Evolutionary conservation across 2,329 filamentous ascomycete species (phyloP), one percentile per base, ranked within the genome.

Genomic region (Fusarium clavum): DNA sequence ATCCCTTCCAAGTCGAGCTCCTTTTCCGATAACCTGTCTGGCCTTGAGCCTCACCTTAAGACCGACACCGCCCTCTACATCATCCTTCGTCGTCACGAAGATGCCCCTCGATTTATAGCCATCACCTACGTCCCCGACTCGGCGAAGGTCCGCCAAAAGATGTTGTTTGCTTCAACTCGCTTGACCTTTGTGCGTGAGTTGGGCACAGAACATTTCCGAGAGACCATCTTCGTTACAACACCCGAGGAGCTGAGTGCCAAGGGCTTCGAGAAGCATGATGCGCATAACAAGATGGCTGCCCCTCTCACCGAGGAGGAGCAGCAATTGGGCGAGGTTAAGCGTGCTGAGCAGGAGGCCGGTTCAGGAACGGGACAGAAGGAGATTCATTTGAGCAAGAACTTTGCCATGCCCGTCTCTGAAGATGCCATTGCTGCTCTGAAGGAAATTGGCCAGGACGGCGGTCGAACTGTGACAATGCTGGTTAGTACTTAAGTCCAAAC

Each of bases 61-160:
- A 84, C 88, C 63, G 89, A 90, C 71, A 86, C 86, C 59, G 90
- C 93, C 0, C 85, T 91, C 47, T 96, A 94, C 82, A 85, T 93
- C 73, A 87, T 96, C 74, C 87, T 96, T 44, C 91, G 92, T 51
- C 89, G 91, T 58, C 85, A 90, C 78, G 84, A 88, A 54, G 78
- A 80, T 40, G 79, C 83, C 6, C 87, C 86, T n/a, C 80, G 79
- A 70, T 89, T 94, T 69, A 81, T 92, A 27, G 91, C 90, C 47
- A 83, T 94, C 38, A 94, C 92, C 38, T 96, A 94, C 79, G 89
- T 96, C 8, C 93, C 93, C 27, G 92, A 95, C 79, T 78, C 88
- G 2, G 93, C 93, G 41, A 91, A 91, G 29, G 92, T 96, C 60
- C 90, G 93, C 41, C 91, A 94, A 78, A 96, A 96, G 85, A 96